phyloP scores from a whole-genome alignment of 2,329 filamentous ascomycete species.

The Pseudocercospora eumusae region DNA sequence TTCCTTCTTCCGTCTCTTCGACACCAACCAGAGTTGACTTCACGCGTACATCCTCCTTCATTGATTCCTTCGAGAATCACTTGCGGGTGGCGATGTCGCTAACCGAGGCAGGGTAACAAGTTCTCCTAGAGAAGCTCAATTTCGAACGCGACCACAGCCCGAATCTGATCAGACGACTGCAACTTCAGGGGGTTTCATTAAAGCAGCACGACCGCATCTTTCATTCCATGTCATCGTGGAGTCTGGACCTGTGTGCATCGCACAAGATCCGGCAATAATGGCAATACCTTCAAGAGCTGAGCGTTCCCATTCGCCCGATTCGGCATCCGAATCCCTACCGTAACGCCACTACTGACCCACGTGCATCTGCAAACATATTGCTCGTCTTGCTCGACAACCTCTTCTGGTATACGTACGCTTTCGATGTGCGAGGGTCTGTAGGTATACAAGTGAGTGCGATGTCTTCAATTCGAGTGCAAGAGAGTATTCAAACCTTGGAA shows the following conservation, averaged over 20 bases:
- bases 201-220: background rate
- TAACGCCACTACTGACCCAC: background rate
- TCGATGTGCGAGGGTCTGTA: background rate
- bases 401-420: background rate
- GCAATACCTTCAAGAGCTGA: background rate
- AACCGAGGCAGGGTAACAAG: background rate
- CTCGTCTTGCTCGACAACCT: background rate
- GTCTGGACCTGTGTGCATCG: background rate
- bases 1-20: background rate
- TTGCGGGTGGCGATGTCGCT: background rate
- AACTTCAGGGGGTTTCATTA: background rate
- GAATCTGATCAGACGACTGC: background rate
- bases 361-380: background rate
- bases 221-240: background rate
- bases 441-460: background rate
- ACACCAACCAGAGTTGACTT: background rate
- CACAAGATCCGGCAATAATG: background rate
- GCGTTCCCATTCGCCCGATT: background rate
- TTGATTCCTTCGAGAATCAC: background rate
- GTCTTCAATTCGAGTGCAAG: background rate
- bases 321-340: constrained; percentile 1
- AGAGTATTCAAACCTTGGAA: background rate
- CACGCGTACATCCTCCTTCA: no score
- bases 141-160: background rate
- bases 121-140: background rate